A percentile compares a stretch with the other conserved stretches of the same genome.
Evolutionary conservation across 441 rosid genomes (phyloP).

Genomic region (Eruca vesicaria): DNA sequence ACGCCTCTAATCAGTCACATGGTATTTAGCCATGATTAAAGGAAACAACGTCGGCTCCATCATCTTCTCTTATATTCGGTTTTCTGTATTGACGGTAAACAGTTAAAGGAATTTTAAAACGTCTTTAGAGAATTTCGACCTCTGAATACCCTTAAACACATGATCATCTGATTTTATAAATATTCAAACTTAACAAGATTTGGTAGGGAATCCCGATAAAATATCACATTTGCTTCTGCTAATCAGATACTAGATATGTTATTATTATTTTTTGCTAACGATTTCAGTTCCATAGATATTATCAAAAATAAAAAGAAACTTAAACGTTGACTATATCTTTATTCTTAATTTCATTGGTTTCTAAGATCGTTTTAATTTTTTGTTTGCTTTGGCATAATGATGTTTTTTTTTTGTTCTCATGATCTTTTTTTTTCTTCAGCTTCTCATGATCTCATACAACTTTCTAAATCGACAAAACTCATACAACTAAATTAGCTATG

Average conservation of each 20-base stretch:
- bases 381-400: neutral
- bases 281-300: neutral
- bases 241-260: neutral
- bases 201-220: neutral
- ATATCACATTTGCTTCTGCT: neutral
- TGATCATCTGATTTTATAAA: neutral
- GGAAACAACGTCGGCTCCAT: slow-evolving; percentile 8
- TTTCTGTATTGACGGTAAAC: neutral
- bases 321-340: neutral
- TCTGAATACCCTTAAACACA: neutral
- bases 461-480: neutral
- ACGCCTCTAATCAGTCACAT: slow-evolving; percentile 25
- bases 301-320: neutral
- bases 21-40: slow-evolving; percentile 17
- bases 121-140: neutral
- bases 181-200: neutral
- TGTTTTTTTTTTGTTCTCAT: neutral
- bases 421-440: no score
- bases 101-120: neutral
- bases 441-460: neutral
- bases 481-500: neutral
- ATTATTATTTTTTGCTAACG: neutral
- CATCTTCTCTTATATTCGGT: neutral
- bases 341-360: neutral
- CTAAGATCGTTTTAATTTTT: neutral